A percentile compares a stretch with the other conserved stretches of the same genome.
Evolutionary conservation across 1,284 basidiomycete species (phyloP).

Genomic region (Sanghuangporus weigelae): DNA sequence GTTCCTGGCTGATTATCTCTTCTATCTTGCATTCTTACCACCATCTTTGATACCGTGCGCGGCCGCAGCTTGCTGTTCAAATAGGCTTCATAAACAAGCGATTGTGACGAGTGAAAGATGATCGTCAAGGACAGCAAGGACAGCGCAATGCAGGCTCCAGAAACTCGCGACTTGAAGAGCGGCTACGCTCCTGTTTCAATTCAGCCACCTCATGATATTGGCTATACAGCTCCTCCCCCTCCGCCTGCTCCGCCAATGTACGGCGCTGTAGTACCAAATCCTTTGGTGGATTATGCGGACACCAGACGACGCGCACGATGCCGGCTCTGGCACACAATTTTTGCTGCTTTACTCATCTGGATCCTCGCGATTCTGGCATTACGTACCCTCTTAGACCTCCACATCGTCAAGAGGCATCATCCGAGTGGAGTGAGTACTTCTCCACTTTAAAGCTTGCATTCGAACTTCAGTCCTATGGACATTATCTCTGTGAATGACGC

Average conservation of each 20-base stretch:
- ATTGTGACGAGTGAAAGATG: not conserved
- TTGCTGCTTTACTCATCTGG: constrained; percentile 4
- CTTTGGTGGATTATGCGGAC: not conserved
- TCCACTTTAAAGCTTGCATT: not conserved
- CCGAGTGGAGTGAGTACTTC: not conserved
- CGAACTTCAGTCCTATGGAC: not conserved
- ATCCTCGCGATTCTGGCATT: not conserved
- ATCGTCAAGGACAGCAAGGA: constrained; percentile 7
- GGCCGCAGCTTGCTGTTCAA: not conserved
- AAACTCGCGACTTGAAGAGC: not conserved
- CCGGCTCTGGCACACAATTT: constrained; percentile 5
- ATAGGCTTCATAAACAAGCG: not conserved
- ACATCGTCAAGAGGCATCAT: not conserved
- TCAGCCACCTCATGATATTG: not conserved
- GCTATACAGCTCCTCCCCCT: not conserved
- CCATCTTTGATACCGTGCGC: not conserved
- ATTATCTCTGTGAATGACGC: not conserved
- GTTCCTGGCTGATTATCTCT: not conserved
- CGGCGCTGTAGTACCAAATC: not conserved
- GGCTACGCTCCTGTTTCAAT: not conserved
- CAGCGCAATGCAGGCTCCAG: not conserved
- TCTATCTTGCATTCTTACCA: not conserved
- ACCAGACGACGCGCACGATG: not conserved
- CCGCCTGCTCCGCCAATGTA: not conserved
- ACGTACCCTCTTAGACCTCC: not conserved